phyloP scores from a whole-genome alignment of 2,329 filamentous ascomycete genomes.

The Diaporthe ampelina region DNA sequence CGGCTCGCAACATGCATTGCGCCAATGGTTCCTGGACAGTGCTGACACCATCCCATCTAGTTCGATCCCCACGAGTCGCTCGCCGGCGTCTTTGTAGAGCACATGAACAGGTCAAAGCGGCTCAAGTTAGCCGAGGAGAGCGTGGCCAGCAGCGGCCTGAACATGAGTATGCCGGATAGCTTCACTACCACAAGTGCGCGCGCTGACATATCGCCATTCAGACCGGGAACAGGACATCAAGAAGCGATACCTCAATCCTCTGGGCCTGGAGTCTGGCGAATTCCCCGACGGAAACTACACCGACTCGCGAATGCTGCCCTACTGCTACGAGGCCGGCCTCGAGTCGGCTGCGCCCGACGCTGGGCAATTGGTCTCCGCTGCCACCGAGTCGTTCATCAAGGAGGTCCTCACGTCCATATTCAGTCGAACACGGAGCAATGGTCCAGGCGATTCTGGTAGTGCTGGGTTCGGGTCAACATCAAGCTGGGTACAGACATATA shows the following conservation, averaged over 20 bases:
- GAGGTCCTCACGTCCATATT: slow-evolving; percentile 75
- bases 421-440: slow-evolving; percentile 74
- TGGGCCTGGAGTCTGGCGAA: slow-evolving; percentile 77
- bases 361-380: slow-evolving; percentile 74
- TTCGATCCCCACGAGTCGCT: slow-evolving; percentile 69
- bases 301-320: slow-evolving; percentile 75
- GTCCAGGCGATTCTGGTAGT: slow-evolving; percentile 72
- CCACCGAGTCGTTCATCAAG: slow-evolving; percentile 77
- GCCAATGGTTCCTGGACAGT: background rate
- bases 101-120: slow-evolving; percentile 59
- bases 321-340: slow-evolving; percentile 77
- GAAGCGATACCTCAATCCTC: slow-evolving; percentile 74
- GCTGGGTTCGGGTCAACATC: slow-evolving; percentile 75
- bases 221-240: slow-evolving; percentile 77
- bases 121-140: slow-evolving; percentile 68
- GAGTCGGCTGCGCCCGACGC: slow-evolving; percentile 70
- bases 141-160: slow-evolving; percentile 79
- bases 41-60: slow-evolving; percentile 49
- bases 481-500: slow-evolving; percentile 82
- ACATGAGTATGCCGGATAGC: slow-evolving; percentile 75
- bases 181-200: no score
- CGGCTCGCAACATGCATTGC: background rate
- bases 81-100: slow-evolving; percentile 65
- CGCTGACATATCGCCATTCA: slow-evolving; percentile 48
- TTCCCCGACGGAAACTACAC: slow-evolving; percentile 76